Base-by-base conservation (phyloP, 1,139 yeast genomes). In the Zygosaccharomyces sapae region DNA sequence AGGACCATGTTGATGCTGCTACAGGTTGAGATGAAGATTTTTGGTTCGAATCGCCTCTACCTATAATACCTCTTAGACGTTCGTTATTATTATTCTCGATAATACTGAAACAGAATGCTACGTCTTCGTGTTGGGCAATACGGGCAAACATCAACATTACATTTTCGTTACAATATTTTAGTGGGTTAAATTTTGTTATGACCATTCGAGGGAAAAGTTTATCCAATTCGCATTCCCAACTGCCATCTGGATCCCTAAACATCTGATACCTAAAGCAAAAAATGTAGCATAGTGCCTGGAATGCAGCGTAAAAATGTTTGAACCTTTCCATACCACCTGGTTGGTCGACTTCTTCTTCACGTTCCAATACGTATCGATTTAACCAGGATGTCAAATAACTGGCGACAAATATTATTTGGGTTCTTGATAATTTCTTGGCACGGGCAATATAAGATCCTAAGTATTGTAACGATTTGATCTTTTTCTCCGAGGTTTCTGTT, bases 131-230 rank as follows among this genome's bases (percentile, higher is more conserved):
- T 55, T 94, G 94, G 2, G 97, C 89, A 44, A 92, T 80, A 57
- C 88, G 85, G 10, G 98, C 97, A 72, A 92, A 92, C 73, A 90
- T 92, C 52, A 83, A 77, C 51, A 90, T 96, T 45, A 94, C 97
- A 12, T 95, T 88, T 59, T 88, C 94, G 62, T 90, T 92, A 67
- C 97, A 89, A 70, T 83, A 92, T 62, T 87, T 86, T 58, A 94
- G 75, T 2, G 98, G 98, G 64, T 92, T 94, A 71, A 92, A 89
- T 61, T 86, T 86, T 16, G 97, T 84, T 37, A 89, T 77, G 35
- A 94, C 82, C 55, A 86, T 79, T 55, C 96, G 75, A 66, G 87
- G 96, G 70, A 90, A 88, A 55, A 92, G 83, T 67, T 81, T 83
- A 62, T 90, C 96, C 41, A 90, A 66, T 41, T 79, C 82, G 55